Conservation (phyloP, 2,329 filamentous ascomycete genomes). For the Colletotrichum tropicicola region DNA sequence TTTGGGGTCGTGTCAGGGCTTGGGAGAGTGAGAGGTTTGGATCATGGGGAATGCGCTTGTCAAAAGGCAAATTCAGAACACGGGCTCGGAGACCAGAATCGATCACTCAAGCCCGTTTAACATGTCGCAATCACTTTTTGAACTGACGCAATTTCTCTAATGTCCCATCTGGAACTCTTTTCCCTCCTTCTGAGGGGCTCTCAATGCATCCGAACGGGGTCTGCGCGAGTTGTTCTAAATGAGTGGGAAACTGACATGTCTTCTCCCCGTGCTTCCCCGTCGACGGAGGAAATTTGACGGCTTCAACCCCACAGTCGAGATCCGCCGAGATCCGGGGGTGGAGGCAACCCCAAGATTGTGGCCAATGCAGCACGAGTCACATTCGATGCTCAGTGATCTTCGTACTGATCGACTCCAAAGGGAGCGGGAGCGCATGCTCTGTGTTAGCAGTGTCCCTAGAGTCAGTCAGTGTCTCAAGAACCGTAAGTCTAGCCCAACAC, state of each 20-base stretch:
- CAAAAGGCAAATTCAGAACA: neutral
- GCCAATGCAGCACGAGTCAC: neutral
- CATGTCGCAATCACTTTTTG: neutral
- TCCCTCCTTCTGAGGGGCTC: neutral
- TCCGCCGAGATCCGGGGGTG: constrained; percentile 4
- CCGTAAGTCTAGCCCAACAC: neutral
- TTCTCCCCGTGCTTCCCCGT: constrained; percentile 10
- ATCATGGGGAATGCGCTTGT: neutral
- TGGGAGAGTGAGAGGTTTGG: neutral
- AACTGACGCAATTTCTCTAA: constrained; percentile 1
- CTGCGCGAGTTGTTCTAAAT: neutral
- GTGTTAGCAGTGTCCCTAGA: too few relatives aligned
- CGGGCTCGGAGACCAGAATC: neutral
- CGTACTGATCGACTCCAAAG: too few relatives aligned
- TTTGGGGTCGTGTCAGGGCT: neutral
- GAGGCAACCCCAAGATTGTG: neutral
- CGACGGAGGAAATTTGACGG: neutral
- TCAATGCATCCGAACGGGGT: neutral
- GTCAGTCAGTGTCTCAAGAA: neutral
- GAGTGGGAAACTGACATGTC: neutral
- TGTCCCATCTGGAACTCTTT: neutral
- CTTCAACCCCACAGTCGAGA: neutral
- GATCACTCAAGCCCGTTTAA: neutral
- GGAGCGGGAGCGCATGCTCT: too few relatives aligned
- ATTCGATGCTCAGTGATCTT: neutral